Evolutionary conservation across 2,329 filamentous ascomycete species (phyloP).

Genomic region (Verticillium longisporum): DNA sequence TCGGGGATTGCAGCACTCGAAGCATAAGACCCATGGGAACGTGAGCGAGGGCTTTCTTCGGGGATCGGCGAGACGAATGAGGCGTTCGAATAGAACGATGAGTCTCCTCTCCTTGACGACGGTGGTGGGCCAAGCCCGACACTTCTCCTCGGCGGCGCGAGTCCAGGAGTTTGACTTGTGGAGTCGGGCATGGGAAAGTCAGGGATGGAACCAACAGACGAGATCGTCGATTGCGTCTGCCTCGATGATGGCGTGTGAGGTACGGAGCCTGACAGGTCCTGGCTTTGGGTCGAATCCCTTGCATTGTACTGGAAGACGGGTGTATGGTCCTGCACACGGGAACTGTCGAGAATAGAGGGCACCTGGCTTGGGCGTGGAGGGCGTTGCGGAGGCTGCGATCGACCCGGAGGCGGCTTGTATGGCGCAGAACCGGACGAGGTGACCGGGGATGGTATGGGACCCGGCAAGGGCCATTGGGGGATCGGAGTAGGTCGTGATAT

Average conservation of each 20-base stretch:
- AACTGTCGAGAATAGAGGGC: slow-evolving; percentile 51
- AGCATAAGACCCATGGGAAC: slow-evolving; percentile 58
- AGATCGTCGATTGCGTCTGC: slow-evolving; percentile 46
- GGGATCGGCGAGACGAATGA: slow-evolving; percentile 71
- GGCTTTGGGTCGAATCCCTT: slow-evolving; percentile 26
- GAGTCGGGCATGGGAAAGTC: slow-evolving; percentile 45
- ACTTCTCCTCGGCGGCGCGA: slow-evolving; percentile 35
- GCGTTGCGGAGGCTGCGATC: slow-evolving; percentile 46
- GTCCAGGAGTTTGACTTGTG: slow-evolving; percentile 13
- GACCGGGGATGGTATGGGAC: slow-evolving; percentile 26
- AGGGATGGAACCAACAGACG: slow-evolving; percentile 50
- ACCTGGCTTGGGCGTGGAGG: slow-evolving; percentile 55
- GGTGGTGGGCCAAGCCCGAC: slow-evolving; percentile 54
- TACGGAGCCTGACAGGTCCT: slow-evolving; percentile 26
- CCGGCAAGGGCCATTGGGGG: slow-evolving; percentile 48
- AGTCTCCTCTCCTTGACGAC: slow-evolving; percentile 51
- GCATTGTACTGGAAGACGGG: slow-evolving; percentile 42
- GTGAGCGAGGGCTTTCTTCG: slow-evolving; percentile 56
- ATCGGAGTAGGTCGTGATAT: slow-evolving; percentile 48
- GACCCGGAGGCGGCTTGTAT: slow-evolving; percentile 44
- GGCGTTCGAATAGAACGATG: slow-evolving; percentile 57
- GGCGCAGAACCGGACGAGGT: slow-evolving; percentile 26
- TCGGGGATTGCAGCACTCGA: slow-evolving; percentile 69
- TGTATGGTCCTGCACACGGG: slow-evolving; percentile 47
- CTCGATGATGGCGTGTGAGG: slow-evolving; percentile 41